Evolutionary conservation across 805 yeast species (phyloP).

Genomic region (Candida maesae): DNA sequence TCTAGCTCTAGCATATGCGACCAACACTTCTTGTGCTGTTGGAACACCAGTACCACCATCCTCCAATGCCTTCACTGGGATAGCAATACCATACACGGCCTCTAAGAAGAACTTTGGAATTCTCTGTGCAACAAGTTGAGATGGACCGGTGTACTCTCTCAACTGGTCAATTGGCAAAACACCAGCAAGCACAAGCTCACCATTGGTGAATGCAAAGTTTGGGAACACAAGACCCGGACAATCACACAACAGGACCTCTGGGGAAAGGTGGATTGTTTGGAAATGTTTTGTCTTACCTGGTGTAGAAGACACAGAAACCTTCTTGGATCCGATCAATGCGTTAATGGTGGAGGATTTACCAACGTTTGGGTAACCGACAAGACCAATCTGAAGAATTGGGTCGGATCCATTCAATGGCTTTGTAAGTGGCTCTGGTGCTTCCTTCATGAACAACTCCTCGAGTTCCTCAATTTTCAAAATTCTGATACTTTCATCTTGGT

Average conservation of each 20-base stretch:
- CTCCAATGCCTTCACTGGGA: conserved; percentile 65
- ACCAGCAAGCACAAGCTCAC: conserved; percentile 96
- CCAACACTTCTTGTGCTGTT: conserved; percentile 82
- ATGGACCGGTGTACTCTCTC: conserved; percentile 88
- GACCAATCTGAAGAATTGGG: conserved; percentile 77
- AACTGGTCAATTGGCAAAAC: conserved; percentile 97
- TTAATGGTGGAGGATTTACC: conserved; percentile 98
- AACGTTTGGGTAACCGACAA: conserved; percentile 96
- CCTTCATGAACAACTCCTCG: conserved; percentile 70
- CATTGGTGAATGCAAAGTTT: conserved; percentile 93
- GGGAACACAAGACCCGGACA: conserved; percentile 99
- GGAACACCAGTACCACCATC: conserved; percentile 92
- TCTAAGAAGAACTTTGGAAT: conserved; percentile 87
- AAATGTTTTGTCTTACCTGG: conserved; percentile 99
- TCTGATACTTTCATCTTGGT: conserved; percentile 47
- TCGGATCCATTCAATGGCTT: conserved; percentile 57
- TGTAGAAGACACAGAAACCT: conserved; percentile 96
- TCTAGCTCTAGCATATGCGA: conserved; percentile 92
- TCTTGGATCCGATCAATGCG: conserved; percentile 92
- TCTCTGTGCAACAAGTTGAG: conserved; percentile 78
- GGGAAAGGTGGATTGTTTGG: conserved; percentile 87
- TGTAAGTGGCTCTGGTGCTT: conserved; percentile 68
- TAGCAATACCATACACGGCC: conserved; percentile 89
- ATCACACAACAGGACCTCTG: conserved; percentile 85
- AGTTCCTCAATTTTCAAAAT: conserved; percentile 81